Evolutionary conservation across 257 asterid species (phyloP).

Genomic region (Salvia rosmarinus): DNA sequence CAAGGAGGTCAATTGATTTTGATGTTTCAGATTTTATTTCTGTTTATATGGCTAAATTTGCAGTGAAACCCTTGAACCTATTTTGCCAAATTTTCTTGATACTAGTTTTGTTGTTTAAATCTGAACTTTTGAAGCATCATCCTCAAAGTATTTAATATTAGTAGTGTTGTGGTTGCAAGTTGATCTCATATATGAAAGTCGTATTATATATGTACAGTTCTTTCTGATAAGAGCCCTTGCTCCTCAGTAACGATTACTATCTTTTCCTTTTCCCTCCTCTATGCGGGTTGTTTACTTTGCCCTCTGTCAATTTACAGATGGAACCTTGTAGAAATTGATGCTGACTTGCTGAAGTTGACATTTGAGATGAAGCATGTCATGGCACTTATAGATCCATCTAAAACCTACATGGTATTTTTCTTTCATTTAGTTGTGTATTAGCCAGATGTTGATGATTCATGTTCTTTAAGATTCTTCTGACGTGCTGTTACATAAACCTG

Average conservation of each 20-base stretch:
- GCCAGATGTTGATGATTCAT: constrained; percentile 17
- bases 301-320: constrained; percentile 66
- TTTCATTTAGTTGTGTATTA: constrained; percentile 5
- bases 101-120: background rate
- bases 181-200: constrained; percentile 2
- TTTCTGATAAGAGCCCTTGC: background rate
- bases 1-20: constrained; percentile 59
- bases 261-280: no score
- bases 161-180: background rate
- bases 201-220: background rate
- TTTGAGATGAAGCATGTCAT: constrained; percentile 79
- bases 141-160: background rate
- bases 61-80: background rate
- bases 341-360: constrained; percentile 69
- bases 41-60: constrained; percentile 19
- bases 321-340: constrained; percentile 93
- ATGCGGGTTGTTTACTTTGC: background rate
- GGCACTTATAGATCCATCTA: constrained; percentile 85
- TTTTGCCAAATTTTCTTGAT: background rate
- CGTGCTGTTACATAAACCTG: background rate
- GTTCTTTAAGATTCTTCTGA: constrained; percentile 12
- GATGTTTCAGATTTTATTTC: constrained; percentile 11
- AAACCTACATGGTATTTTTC: constrained; percentile 85
- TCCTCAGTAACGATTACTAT: background rate
- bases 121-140: background rate